phyloP scores from a whole-genome alignment of 306 rosid species.

The Luffa acutangula region DNA sequence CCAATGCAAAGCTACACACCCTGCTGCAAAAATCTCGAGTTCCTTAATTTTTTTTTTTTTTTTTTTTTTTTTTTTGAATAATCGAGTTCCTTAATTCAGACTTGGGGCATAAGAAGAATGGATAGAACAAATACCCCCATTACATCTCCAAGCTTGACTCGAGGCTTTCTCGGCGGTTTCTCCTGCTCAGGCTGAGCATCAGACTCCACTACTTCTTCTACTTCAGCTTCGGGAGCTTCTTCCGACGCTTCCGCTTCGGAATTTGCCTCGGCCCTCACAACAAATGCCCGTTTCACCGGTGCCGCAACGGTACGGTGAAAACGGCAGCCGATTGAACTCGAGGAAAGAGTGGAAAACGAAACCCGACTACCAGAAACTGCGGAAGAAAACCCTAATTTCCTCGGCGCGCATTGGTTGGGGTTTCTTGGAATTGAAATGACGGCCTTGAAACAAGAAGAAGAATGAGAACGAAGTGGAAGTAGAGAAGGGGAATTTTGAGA shows the following conservation, averaged over 20 bases:
- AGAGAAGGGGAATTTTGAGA: background rate
- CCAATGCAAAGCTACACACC: background rate
- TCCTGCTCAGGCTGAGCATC: constrained; percentile 25
- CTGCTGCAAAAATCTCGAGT: background rate
- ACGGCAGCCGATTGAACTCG: constrained; percentile 31
- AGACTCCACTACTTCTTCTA: constrained; percentile 22
- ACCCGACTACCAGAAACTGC: constrained; percentile 17
- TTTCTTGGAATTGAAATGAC: constrained; percentile 31
- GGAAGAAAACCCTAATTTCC: constrained; percentile 29
- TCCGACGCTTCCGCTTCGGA: constrained; percentile 26
- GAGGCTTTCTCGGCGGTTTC: constrained; percentile 48
- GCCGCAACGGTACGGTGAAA: constrained; percentile 26
- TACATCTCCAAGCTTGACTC: constrained; percentile 86
- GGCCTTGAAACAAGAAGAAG: constrained; percentile 28
- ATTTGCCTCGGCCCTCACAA: constrained; percentile 49
- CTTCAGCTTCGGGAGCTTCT: constrained; percentile 25
- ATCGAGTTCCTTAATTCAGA: background rate
- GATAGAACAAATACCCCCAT: constrained; percentile 64
- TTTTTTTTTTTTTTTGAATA: too few relatives aligned
- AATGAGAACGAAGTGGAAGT: background rate
- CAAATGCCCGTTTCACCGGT: constrained; percentile 22
- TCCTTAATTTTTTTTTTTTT: too few relatives aligned
- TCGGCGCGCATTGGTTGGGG: constrained; percentile 26
- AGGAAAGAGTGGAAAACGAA: constrained; percentile 27
- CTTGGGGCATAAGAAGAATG: background rate